Evolutionary conservation across 2,329 filamentous ascomycete genomes (phyloP), one percentile per base, ranked within the genome.

Genomic region (Colletotrichum plurivorum): DNA sequence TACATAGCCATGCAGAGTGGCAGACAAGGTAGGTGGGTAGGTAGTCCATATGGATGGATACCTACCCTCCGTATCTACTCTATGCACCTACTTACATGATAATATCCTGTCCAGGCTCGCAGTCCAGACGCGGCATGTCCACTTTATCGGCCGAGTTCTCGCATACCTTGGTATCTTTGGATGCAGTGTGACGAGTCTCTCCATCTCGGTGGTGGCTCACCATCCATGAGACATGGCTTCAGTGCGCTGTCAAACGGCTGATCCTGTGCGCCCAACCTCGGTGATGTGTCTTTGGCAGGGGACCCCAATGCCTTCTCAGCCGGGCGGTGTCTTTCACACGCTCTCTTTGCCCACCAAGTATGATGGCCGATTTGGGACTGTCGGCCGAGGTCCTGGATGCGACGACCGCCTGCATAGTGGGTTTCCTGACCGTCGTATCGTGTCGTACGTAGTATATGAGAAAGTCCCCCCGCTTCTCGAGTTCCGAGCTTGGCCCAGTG

Each of bases 231-330:
- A 55, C 62, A 69, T 60, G 45, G 52, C 62, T 56, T 57, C 25
- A 43, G 56, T 69, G 61, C 36, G 66, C 66, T 61, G 55, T 61
- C 51, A 66, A 54, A 69, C 36, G 22, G 45, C 66, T 55, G 56
- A 45, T 52, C 31, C 36, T 61, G 51, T 46, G 43, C 39, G 51
- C 55, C 51, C 45, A 60, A 36, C 54, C 41, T 27, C 62, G 16
- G 31, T 49, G 61, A 65, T 59, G 31, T 31, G 22, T 18, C 43
- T 45, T 36, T 66, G 22, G 41, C 51, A 22, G 51, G 45, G 52
- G 43, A 52, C 31, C 48, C 61, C 51, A 48, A 51, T 15, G 16
- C 46, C 41, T 58, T 7, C 39, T 45, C 9, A 39, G 48, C 48
- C 52, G 46, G 18, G 36, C n/a, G 55, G 6, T 25, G 54, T 59